A percentile compares a stretch with the other conserved stretches of the same genome.
phyloP scores from a whole-genome alignment of 805 yeast genomes.

The Saturnispora galanensis region DNA sequence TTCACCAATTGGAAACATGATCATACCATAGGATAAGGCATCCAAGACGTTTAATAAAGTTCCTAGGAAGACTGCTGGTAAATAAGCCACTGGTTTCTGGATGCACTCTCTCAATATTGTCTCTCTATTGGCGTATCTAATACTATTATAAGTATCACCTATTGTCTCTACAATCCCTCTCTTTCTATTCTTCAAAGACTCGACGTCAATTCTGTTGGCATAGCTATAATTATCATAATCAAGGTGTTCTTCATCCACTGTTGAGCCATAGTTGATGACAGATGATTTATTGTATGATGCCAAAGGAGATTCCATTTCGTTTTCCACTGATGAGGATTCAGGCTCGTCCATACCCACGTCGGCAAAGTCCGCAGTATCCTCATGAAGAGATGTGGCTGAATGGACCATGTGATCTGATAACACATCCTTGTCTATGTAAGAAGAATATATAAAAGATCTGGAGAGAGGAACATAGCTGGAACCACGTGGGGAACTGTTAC shows the following conservation, averaged over 20 bases:
- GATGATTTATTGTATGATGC: conserved; percentile 3
- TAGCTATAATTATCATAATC: not conserved
- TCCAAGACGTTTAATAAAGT: conserved; percentile 78
- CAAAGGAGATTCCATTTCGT: conserved; percentile 2
- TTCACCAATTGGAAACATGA: conserved; percentile 85
- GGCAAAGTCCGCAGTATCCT: conserved; percentile 48
- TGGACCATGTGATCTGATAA: conserved; percentile 25
- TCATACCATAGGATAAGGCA: conserved; percentile 95
- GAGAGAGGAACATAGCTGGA: conserved; percentile 20
- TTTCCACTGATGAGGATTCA: conserved; percentile 9
- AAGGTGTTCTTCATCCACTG: not conserved
- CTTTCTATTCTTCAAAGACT: conserved; percentile 6
- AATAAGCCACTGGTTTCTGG: conserved; percentile 34
- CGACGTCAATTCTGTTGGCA: conserved; percentile 7
- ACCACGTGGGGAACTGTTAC: not conserved
- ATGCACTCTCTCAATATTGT: conserved; percentile 20
- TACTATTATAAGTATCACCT: conserved; percentile 1
- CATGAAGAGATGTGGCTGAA: conserved; percentile 42
- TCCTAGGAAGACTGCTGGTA: conserved; percentile 84
- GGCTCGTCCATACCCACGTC: conserved; percentile 41
- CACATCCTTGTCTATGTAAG: conserved; percentile 20
- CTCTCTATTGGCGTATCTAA: conserved; percentile 15
- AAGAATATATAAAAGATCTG: conserved; percentile 31
- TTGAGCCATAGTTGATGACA: conserved; percentile 5
- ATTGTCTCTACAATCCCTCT: not conserved